A percentile compares a stretch with the other conserved stretches of the same genome.
These are phyloP conservation scores for Cryptosporidium viatorum DNA, from an alignment of 169 alveolate genomes.

Conservation along the genomic window DNA sequence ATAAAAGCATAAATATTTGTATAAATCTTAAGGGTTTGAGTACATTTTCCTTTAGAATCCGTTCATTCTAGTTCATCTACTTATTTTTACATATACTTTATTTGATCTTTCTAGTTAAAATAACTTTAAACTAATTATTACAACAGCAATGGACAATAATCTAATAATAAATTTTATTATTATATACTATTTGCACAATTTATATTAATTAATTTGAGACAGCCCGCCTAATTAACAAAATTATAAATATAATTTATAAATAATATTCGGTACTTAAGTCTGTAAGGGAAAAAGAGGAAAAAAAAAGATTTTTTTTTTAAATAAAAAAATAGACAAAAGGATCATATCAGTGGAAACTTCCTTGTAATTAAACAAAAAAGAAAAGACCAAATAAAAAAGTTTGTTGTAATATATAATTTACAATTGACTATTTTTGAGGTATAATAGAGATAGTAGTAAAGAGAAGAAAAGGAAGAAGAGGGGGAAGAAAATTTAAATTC, in stretches of 20 bases:
- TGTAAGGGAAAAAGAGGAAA: not conserved
- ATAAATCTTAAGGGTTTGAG: not conserved
- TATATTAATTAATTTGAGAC: slow-evolving; percentile 18
- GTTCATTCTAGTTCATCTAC: no score
- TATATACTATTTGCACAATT: not conserved
- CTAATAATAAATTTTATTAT: not conserved
- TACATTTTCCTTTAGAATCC: no score
- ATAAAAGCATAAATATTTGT: no score
- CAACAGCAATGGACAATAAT: no score
- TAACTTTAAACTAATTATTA: no score
- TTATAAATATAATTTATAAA: not conserved
- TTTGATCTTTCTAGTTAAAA: no score
- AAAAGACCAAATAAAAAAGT: no score
- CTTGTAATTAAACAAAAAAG: not conserved
- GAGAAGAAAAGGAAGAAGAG: no score
- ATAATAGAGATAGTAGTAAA: not conserved
- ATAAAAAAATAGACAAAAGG: not conserved
- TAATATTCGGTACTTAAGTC: not conserved
- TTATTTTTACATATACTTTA: no score
- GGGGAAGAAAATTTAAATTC: not conserved
- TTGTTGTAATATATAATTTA: not conserved
- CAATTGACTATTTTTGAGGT: not conserved
- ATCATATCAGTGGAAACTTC: not conserved
- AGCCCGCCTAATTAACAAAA: slow-evolving; percentile 40
- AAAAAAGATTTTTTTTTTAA: not conserved